These are phyloP conservation scores for Alternaria sp. DNA, from an alignment of 2,329 filamentous ascomycete genomes.

Conservation along the genomic window DNA sequence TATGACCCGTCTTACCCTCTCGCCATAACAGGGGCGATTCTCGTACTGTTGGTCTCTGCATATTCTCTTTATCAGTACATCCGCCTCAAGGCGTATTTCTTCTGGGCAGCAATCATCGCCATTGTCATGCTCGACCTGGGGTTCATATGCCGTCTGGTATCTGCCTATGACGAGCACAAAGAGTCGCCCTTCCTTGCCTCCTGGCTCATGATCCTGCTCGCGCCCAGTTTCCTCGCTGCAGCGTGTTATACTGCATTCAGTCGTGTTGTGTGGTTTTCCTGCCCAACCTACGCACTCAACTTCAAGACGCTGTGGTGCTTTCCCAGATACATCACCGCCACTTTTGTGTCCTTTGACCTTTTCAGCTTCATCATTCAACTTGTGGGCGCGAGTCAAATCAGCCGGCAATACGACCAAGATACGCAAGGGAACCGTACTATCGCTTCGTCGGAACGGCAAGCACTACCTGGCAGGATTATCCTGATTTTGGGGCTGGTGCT, in stretches of 20 bases:
- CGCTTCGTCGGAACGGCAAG: slow-evolving; percentile 41
- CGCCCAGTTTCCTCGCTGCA: slow-evolving; percentile 60
- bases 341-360: slow-evolving; percentile 60
- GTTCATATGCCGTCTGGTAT: slow-evolving; percentile 60
- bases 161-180: slow-evolving; percentile 44
- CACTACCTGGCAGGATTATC: slow-evolving; percentile 42
- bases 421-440: slow-evolving; percentile 53
- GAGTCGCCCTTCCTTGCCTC: slow-evolving; percentile 52
- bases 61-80: slow-evolving; percentile 45
- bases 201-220: slow-evolving; percentile 58
- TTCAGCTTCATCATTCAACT: slow-evolving; percentile 59
- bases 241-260: slow-evolving; percentile 61
- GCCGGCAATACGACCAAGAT: slow-evolving; percentile 42
- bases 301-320: slow-evolving; percentile 56
- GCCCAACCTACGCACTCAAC: slow-evolving; percentile 49
- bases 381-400: slow-evolving; percentile 54
- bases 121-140: slow-evolving; percentile 59
- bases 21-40: slow-evolving; percentile 53
- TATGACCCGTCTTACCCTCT: slow-evolving; percentile 58
- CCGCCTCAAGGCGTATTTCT: slow-evolving; percentile 48
- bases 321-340: slow-evolving; percentile 56
- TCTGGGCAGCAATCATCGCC: slow-evolving; percentile 46
- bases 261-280: slow-evolving; percentile 55
- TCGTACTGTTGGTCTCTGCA: slow-evolving; percentile 51
- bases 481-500: slow-evolving; percentile 59